A percentile compares a stretch with the other conserved stretches of the same genome.
phyloP scores from a whole-genome alignment of 2,329 filamentous ascomycete genomes.

The Colletotrichum nymphaeae region DNA sequence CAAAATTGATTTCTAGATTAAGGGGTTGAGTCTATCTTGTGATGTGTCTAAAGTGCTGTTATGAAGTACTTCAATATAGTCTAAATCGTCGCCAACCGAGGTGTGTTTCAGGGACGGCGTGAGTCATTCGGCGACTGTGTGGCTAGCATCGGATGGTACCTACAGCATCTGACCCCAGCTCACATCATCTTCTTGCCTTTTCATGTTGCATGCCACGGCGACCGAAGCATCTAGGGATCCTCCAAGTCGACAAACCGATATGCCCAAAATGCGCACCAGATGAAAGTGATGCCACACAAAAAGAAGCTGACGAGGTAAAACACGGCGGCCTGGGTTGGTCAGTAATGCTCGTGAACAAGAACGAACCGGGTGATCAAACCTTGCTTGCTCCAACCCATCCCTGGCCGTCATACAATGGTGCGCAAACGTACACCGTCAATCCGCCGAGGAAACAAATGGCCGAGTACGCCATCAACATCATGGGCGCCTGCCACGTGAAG shows the following conservation, averaged over 20 bases:
- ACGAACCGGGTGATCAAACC: slow-evolving; percentile 14
- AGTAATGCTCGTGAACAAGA: not conserved
- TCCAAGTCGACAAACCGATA: slow-evolving; percentile 40
- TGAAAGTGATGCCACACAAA: slow-evolving; percentile 34
- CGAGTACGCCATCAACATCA: slow-evolving; percentile 43
- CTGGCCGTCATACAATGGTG: slow-evolving; percentile 39
- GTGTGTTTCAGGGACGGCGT: slow-evolving; percentile 2
- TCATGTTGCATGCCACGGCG: not conserved
- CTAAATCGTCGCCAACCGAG: not conserved
- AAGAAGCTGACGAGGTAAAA: slow-evolving; percentile 38
- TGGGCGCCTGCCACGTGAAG: slow-evolving; percentile 44
- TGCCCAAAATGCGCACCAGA: slow-evolving; percentile 44
- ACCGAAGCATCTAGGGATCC: slow-evolving; percentile 13
- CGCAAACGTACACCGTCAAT: slow-evolving; percentile 39
- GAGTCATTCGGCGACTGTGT: slow-evolving; percentile 26
- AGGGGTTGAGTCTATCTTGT: not conserved
- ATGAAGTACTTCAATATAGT: not conserved
- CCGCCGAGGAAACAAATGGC: slow-evolving; percentile 39
- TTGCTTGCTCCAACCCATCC: slow-evolving; percentile 34
- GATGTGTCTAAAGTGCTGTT: not conserved
- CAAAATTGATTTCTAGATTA: not conserved
- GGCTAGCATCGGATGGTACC: not conserved
- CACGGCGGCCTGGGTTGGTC: slow-evolving; percentile 32
- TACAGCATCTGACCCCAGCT: not conserved
- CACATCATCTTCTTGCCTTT: not conserved